Evolutionary conservation across 768 basidiomycete genomes (phyloP).

Genomic region (Stropharia rugosoannulata): DNA sequence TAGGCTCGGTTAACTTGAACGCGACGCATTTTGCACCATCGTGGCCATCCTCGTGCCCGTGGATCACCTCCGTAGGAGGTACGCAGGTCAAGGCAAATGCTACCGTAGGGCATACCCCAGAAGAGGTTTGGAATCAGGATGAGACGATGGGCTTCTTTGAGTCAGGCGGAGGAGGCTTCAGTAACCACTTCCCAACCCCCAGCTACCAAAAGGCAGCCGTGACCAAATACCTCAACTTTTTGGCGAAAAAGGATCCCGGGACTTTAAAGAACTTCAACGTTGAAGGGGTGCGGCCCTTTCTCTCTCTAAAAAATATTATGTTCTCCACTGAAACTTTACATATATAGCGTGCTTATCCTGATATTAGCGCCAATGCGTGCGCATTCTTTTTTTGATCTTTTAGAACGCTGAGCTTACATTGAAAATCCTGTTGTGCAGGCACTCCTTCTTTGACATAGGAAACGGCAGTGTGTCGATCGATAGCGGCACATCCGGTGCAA

Average conservation of each 20-base stretch:
- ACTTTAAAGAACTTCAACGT: slow-evolving; percentile 22
- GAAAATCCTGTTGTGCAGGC: slow-evolving; percentile 2
- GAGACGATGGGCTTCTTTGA: slow-evolving; percentile 41
- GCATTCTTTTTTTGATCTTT: neutral
- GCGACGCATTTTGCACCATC: slow-evolving; percentile 42
- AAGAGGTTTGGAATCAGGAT: slow-evolving; percentile 42
- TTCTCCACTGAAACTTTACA: neutral
- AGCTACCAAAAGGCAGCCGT: slow-evolving; percentile 43
- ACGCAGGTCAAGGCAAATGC: slow-evolving; percentile 41
- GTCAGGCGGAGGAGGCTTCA: slow-evolving; percentile 50
- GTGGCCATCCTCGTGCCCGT: slow-evolving; percentile 45
- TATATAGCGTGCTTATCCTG: slow-evolving; percentile 44
- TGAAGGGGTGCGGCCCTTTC: slow-evolving; percentile 29
- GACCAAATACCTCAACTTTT: slow-evolving; percentile 32
- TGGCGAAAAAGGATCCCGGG: slow-evolving; percentile 28
- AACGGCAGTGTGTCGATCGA: slow-evolving; percentile 19
- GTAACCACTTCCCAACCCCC: slow-evolving; percentile 31
- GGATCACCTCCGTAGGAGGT: slow-evolving; percentile 48
- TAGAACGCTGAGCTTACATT: neutral
- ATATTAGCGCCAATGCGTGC: slow-evolving; percentile 48
- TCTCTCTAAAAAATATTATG: neutral
- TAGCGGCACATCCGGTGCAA: slow-evolving; percentile 41
- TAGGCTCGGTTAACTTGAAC: slow-evolving; percentile 32
- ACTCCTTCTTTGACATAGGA: slow-evolving; percentile 14
- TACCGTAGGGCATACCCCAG: slow-evolving; percentile 18